phyloP scores from a whole-genome alignment of 306 rosid genomes.

The Prinsepia uniflora region DNA sequence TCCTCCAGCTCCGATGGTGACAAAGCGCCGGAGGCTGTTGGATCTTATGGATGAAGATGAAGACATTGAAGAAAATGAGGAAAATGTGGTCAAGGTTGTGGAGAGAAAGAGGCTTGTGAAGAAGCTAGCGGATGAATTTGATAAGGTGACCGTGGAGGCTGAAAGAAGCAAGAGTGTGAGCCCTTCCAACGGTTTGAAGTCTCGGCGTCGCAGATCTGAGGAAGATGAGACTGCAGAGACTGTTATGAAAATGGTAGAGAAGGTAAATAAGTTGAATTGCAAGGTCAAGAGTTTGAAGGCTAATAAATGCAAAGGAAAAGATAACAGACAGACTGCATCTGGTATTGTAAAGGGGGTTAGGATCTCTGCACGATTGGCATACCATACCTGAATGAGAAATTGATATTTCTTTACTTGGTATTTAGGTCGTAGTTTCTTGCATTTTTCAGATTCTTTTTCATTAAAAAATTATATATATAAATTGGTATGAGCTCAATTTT shows the following conservation, averaged over 20 bases:
- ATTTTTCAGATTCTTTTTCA: not conserved
- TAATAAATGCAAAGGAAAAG: constrained; percentile 5
- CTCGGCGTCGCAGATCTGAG: constrained; percentile 4
- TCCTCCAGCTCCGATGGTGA: constrained; percentile 59
- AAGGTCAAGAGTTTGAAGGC: constrained; percentile 29
- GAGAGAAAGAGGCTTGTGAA: constrained; percentile 56
- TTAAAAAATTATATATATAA: too few species aligned
- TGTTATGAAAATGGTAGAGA: constrained; percentile 41
- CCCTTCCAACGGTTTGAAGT: not conserved
- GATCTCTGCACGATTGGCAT: constrained; percentile 55
- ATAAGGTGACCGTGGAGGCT: constrained; percentile 55
- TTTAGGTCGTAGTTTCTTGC: not conserved
- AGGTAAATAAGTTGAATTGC: constrained; percentile 12
- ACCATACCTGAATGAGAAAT: constrained; percentile 13
- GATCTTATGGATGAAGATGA: constrained; percentile 32
- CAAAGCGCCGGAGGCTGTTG: constrained; percentile 44
- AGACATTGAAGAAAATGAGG: constrained; percentile 18
- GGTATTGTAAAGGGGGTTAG: constrained; percentile 33
- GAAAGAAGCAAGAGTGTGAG: not conserved
- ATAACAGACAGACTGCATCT: constrained; percentile 5
- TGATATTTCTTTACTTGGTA: not conserved
- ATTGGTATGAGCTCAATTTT: too few species aligned
- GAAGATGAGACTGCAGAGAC: constrained; percentile 15
- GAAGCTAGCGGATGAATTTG: constrained; percentile 79
- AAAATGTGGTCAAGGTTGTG: not conserved